phyloP scores from a whole-genome alignment of 2,329 filamentous ascomycete species.

The Aspergillus fijiensis region DNA sequence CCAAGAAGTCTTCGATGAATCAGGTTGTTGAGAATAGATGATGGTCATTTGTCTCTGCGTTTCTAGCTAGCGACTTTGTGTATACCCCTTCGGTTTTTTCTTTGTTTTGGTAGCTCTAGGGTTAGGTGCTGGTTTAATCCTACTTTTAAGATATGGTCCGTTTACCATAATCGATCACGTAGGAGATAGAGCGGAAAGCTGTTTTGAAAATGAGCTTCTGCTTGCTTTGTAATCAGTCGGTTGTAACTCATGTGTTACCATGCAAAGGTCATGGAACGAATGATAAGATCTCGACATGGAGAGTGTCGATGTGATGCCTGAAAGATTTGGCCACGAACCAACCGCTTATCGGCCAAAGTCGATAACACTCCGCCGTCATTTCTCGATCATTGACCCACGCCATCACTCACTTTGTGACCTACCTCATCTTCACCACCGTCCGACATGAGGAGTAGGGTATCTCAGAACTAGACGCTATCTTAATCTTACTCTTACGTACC shows the following conservation, averaged over 20 bases:
- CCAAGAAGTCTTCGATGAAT: constrained; percentile 26
- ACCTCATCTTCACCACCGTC: neutral
- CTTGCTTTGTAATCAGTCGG: too few relatives aligned
- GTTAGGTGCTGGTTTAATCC: neutral
- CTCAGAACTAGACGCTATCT: neutral
- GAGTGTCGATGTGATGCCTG: neutral
- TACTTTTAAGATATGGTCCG: neutral
- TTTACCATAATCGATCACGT: neutral
- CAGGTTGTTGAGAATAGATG: constrained; percentile 25
- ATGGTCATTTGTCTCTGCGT: constrained; percentile 2
- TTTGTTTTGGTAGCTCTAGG: neutral
- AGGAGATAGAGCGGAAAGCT: neutral
- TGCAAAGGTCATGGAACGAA: neutral
- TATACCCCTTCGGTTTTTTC: constrained; percentile 8
- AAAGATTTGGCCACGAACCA: neutral
- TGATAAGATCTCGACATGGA: neutral
- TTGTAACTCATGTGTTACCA: too few relatives aligned
- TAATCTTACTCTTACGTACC: neutral
- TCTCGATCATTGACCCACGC: neutral
- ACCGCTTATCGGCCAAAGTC: neutral
- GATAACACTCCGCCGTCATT: neutral
- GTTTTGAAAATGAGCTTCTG: too few relatives aligned
- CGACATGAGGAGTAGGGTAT: neutral
- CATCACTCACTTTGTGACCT: neutral
- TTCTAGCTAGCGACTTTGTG: neutral